Base-by-base conservation (phyloP, 2,329 filamentous ascomycete genomes). In the Escovopsis sp. region DNA sequence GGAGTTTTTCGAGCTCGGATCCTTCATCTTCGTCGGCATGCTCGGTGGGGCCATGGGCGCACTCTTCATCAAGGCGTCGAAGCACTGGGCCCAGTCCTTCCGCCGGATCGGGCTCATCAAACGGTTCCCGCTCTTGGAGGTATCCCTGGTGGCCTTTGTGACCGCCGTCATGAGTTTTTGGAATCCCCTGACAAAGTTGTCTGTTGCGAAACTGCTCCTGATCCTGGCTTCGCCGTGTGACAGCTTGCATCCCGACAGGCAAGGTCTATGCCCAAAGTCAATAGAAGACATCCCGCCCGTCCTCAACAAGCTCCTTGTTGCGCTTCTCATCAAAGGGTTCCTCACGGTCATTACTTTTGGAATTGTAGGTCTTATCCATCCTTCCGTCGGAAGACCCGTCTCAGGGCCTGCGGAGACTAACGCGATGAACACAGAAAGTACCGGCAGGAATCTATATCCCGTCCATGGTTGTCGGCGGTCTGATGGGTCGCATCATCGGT, bases 391-490 rank as follows among this genome's bases (percentile, higher is more conserved):
- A 5, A 5, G 4, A 6, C 5, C 2, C 14, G 11, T 4, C 2
- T 32, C 6, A 12, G 32, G 5, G 7, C 25, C 10, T 40, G 27
- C 13, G 10, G 20, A 16, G 16, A 24, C 45, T 37, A 58, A 43
- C n/a, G 5, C 2, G 13, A 15, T 14, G 27, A 30, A 1, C 11
- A 39, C 56, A 76, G 70, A 96, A 96, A 70, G 79, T 96, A 0
- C 91, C 91, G 9, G 87, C 89, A 1, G 91, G 91, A 48, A 95
- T 98, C 51, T 98, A 98, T 53, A 88, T 98, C 2, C 91, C 91
- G 3, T 95, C 89, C 52, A 98, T 98, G 91, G 91, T 96, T 25
- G 86, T 96, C 14, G 91, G 91, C 48, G 91, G 91, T 54, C 67
- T 98, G 14, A 80, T 94, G 66, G 89, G 89, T 27, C 79, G 89